Evolutionary conservation across 352 stramenopile genomes (phyloP).

Genomic region (Thalassiosira hispida): DNA sequence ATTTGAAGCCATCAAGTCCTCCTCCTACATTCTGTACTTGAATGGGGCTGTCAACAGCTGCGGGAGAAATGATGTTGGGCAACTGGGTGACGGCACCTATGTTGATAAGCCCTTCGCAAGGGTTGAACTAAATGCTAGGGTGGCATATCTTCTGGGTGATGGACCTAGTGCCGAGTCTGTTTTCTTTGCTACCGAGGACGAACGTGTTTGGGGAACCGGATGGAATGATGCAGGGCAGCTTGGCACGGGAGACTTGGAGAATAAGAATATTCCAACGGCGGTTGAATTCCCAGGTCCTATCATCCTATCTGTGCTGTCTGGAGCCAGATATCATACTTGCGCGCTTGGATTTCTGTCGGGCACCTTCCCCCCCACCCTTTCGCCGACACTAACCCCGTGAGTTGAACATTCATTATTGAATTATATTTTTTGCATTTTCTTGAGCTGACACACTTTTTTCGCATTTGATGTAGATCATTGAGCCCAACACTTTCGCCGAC

Average conservation of each 20-base stretch:
- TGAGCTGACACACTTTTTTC: too few relatives aligned
- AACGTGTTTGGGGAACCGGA: conserved; percentile 38
- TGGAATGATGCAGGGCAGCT: conserved; percentile 50
- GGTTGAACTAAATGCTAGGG: conserved; percentile 13
- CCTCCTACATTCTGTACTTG: conserved; percentile 48
- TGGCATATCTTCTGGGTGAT: conserved; percentile 35
- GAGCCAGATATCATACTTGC: conserved; percentile 28
- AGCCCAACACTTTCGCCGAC: too few relatives aligned
- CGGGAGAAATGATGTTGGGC: conserved; percentile 46
- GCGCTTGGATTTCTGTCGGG: conserved; percentile 11
- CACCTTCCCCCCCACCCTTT: conserved; percentile 8
- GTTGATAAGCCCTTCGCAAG: conserved; percentile 27
- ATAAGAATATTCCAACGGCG: conserved; percentile 40
- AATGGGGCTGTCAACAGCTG: conserved; percentile 46
- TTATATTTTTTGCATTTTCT: too few relatives aligned
- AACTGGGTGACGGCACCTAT: conserved; percentile 53
- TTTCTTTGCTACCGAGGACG: conserved; percentile 54
- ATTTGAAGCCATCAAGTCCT: conserved; percentile 38
- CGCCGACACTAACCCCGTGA: too few relatives aligned
- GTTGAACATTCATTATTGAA: too few relatives aligned
- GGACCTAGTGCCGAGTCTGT: conserved; percentile 45
- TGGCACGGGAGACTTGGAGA: conserved; percentile 38
- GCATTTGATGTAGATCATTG: too few relatives aligned
- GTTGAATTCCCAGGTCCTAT: conserved; percentile 22
- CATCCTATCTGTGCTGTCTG: not conserved